Conservation (phyloP, 2,329 filamentous ascomycete species). For the Beauveria brongniartii region DNA sequence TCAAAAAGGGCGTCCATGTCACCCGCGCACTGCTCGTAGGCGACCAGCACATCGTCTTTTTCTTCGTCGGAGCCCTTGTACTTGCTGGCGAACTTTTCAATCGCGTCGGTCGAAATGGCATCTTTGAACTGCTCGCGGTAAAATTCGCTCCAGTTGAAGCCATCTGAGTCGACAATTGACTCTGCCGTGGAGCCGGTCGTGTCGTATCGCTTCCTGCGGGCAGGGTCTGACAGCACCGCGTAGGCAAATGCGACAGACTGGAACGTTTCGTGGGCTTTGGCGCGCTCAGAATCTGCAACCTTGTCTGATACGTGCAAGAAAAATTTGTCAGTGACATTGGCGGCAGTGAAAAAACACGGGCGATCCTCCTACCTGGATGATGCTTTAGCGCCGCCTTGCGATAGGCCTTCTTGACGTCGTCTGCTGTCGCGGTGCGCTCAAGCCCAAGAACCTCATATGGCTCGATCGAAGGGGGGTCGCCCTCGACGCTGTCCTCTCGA, state of each 20-base stretch:
- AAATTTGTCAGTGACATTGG: neutral
- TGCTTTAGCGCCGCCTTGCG: conserved; percentile 81
- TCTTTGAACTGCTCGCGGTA: conserved; percentile 79
- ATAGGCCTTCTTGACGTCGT: conserved; percentile 85
- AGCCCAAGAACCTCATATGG: conserved; percentile 77
- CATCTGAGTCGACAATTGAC: conserved; percentile 65
- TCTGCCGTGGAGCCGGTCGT: conserved; percentile 83
- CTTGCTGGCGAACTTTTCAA: conserved; percentile 64
- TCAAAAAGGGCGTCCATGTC: conserved; percentile 73
- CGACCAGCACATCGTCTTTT: conserved; percentile 63
- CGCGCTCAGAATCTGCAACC: conserved; percentile 57
- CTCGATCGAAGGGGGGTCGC: conserved; percentile 55
- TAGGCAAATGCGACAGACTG: conserved; percentile 92
- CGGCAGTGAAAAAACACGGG: no score
- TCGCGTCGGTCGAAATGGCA: conserved; percentile 63
- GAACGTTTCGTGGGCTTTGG: conserved; percentile 70
- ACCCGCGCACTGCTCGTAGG: conserved; percentile 67
- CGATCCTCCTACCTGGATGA: conserved; percentile 61
- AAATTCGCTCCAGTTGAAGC: conserved; percentile 86
- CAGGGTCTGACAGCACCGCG: conserved; percentile 77
- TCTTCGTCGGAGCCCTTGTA: conserved; percentile 90
- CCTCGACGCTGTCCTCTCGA: conserved; percentile 44
- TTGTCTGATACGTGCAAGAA: conserved; percentile 54
- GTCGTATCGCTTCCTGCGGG: conserved; percentile 79
- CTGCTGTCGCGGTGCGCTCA: conserved; percentile 59